Evolutionary conservation across 495 filamentous ascomycete species (phyloP), one percentile per base, ranked within the genome.

Genomic region (Pyrenopolyporus hunteri): DNA sequence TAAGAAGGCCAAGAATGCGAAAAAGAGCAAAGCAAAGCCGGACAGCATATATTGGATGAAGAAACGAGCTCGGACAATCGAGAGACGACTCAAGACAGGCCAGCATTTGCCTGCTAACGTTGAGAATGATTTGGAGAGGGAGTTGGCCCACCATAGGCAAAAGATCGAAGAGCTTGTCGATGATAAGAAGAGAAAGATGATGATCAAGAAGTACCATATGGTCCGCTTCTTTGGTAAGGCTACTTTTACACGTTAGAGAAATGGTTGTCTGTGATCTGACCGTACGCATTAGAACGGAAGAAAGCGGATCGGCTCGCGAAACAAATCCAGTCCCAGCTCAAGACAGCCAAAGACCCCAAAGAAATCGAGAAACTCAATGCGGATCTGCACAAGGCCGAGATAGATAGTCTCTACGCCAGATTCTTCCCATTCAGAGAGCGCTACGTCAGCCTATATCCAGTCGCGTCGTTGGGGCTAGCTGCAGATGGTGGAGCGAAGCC

Each of bases 131-230:
- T 85, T 90, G 50, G 91, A 97, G 73, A 85, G 93, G 26, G 93
- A 93, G 42, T 76, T 97, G 37, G 81, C 80, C 17, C 86, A 86
- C 0, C 91, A 89, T 70, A 80, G 90, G 71, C 81, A 85, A 50
- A 90, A 93, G 62, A 78, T 98, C 13, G 80, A 73, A 19, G 75
- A 79, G 35, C 76, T 77, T 17, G 65, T 75, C 22, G 73, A 82
- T 9, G 85, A 87, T 63, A 87, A 83, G 68, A 73, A 76, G 45
- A 83, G 87, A 57, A 82, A 84, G 58, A 80, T 83, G 49, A 89
- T 96, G 82, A 93, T 93, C 44, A 83, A 80, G 70, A 91, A 86
- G 66, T 98, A 97, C 69, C 93, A 97, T 70, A 96, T 94, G 84
- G 89, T 97, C 19, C 81, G 94, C 43, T 98, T 98, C 71, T 90